Base-by-base conservation (phyloP, 2,329 filamentous ascomycete genomes). In the Nemania abortiva region DNA sequence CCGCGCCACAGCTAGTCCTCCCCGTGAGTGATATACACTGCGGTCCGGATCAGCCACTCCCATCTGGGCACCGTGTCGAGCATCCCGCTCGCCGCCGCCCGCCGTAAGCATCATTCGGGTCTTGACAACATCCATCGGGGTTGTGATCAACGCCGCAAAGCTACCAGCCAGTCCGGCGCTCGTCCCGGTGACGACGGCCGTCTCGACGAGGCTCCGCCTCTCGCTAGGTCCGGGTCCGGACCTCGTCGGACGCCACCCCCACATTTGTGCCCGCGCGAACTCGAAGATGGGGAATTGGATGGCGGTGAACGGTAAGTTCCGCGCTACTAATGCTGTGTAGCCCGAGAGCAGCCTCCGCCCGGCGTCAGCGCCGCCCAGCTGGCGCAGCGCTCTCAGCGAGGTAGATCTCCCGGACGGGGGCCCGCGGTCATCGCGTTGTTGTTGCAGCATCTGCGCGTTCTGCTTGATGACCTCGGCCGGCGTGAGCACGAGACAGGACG, bases 381-480 rank as follows among this genome's bases (percentile, higher is more conserved):
- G 85, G 66, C 79, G 82, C 71, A 89, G 79, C 0, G 85, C 84
- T 66, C 81, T 79, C n/a, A 87, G 74, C 0, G 85, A 88, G 0
- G 84, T 85, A 4, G 81, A 83, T 52, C 50, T 53, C 27, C 62
- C 56, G 9, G 56, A 72, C 18, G 70, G 76, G 37, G 49, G n/a
- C 24, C 10, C 24, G 11, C 11, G 31, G 15, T 37, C 13, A 39
- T 50, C 39, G 18, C 18, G 59, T 39, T 62, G 77, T 10, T 70
- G 76, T 24, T 84, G 74, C 39, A 96, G 84, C 87, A 97, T 94
- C 80, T 97, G 94, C 0, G 95, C 94, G 80, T 97, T 97, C 78
- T 97, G 94, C 82, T 98, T 97, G 71, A 97, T 88, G 7, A 97
- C 93, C 79, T 97, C 94, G 15, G 94, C 93, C 0, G 94, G 95